Conservation (phyloP, 2,329 filamentous ascomycete genomes). For the Fusarium guadeloupense region DNA sequence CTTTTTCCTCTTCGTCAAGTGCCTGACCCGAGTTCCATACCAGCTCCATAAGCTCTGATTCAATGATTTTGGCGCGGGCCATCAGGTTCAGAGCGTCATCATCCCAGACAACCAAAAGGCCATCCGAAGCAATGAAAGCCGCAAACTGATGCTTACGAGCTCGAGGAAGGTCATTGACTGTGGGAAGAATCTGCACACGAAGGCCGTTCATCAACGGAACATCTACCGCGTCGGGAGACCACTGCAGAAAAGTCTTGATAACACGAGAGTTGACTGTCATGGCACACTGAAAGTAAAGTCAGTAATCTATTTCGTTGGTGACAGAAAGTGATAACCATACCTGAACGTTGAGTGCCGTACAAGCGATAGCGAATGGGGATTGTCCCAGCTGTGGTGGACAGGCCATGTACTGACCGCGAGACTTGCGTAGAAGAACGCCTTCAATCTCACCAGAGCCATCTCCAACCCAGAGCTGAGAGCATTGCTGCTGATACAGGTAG, state of each 20-base stretch:
- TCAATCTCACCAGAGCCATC: conserved; percentile 74
- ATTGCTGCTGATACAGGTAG: conserved; percentile 83
- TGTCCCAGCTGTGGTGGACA: conserved; percentile 72
- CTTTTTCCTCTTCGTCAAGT: conserved; percentile 59
- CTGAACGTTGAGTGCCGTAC: conserved; percentile 75
- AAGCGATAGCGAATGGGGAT: conserved; percentile 71
- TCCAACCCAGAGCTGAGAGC: conserved; percentile 76
- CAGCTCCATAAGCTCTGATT: conserved; percentile 79
- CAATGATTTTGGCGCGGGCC: conserved; percentile 74
- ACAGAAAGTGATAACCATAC: conserved; percentile 52
- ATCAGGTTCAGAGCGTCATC: conserved; percentile 79
- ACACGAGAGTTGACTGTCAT: conserved; percentile 85
- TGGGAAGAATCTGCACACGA: conserved; percentile 78
- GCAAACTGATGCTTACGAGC: conserved; percentile 83
- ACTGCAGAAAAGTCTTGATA: conserved; percentile 80
- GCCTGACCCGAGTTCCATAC: conserved; percentile 73
- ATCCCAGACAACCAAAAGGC: conserved; percentile 82
- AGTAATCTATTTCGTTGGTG: background rate
- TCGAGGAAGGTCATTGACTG: conserved; percentile 73
- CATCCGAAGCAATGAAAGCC: conserved; percentile 77
- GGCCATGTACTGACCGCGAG: conserved; percentile 74
- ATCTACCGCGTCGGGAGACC: conserved; percentile 76
- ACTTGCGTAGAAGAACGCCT: conserved; percentile 76
- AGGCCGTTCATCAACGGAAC: conserved; percentile 80
- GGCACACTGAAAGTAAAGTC: conserved; percentile 63